These are phyloP conservation scores for Hibiscus tridactylites DNA, from an alignment of 345 rosid genomes.

Conservation along the genomic window DNA sequence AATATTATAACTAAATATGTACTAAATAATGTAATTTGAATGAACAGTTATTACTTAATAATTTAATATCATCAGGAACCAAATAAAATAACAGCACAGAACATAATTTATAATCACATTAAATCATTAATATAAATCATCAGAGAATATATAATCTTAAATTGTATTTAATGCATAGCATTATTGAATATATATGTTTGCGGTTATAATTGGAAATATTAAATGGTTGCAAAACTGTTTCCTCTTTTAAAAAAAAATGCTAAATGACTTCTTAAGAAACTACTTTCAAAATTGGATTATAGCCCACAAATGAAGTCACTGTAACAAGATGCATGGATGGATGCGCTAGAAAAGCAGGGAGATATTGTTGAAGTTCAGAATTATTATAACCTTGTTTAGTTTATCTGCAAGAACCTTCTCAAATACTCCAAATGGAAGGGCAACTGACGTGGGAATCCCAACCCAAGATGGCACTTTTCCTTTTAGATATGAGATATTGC, in stretches of 20 bases:
- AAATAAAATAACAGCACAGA: neutral
- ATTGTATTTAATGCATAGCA: neutral
- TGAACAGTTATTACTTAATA: neutral
- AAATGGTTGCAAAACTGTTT: neutral
- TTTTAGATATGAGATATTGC: conserved; percentile 79
- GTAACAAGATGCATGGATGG: neutral
- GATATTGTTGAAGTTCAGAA: conserved; percentile 11
- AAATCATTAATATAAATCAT: neutral
- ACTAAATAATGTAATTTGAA: neutral
- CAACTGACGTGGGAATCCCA: conserved; percentile 96
- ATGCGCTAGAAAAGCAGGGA: neutral
- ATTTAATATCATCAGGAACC: neutral
- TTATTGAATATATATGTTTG: neutral
- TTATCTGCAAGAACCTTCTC: conserved; percentile 79
- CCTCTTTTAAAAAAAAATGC: neutral
- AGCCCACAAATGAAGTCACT: neutral
- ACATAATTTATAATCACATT: neutral
- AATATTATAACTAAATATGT: neutral
- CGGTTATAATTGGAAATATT: neutral
- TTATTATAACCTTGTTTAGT: conserved; percentile 53
- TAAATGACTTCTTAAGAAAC: neutral
- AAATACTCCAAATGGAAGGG: conserved; percentile 92
- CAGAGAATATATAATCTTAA: neutral
- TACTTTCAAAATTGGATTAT: neutral
- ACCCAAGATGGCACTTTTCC: conserved; percentile 91